phyloP scores from a whole-genome alignment of 2,329 filamentous ascomycete genomes.

The Alternaria gaisen region DNA sequence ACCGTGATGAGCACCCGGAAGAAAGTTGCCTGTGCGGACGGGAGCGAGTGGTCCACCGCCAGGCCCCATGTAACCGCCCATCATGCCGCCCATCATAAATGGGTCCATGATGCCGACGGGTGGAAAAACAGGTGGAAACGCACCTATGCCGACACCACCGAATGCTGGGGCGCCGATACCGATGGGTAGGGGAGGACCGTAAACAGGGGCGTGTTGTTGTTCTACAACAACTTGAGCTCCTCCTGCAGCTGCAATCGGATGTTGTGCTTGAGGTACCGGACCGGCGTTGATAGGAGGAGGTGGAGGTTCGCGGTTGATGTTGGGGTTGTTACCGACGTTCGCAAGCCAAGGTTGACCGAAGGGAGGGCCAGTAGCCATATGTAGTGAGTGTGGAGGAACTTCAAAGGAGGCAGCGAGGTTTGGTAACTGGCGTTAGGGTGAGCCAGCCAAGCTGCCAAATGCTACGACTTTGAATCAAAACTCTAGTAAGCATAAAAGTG shows the following conservation, averaged over 20 bases:
- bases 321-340: constrained; percentile 46
- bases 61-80: constrained; percentile 15
- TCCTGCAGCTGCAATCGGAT: constrained; percentile 1
- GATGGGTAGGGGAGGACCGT: constrained; percentile 33
- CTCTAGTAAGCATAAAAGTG: not conserved
- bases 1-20: constrained; percentile 35
- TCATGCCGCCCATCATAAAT: constrained; percentile 20
- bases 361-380: constrained; percentile 42
- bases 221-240: constrained; percentile 28
- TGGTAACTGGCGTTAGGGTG: not conserved
- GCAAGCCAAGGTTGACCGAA: constrained; percentile 38
- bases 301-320: constrained; percentile 45
- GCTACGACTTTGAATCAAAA: not conserved
- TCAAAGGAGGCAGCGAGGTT: not conserved
- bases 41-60: constrained; percentile 38
- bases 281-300: constrained; percentile 36
- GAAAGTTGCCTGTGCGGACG: constrained; percentile 33
- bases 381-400: not conserved
- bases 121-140: constrained; percentile 31
- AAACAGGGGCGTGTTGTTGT: constrained; percentile 35
- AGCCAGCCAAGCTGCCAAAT: not conserved
- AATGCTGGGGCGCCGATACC: constrained; percentile 30
- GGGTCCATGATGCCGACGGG: constrained; percentile 33
- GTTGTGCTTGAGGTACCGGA: constrained; percentile 18
- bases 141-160: constrained; percentile 34